These are phyloP conservation scores for Buxus sempervirens DNA, from an alignment of 164 flowering plant species.

Conservation along the genomic window DNA sequence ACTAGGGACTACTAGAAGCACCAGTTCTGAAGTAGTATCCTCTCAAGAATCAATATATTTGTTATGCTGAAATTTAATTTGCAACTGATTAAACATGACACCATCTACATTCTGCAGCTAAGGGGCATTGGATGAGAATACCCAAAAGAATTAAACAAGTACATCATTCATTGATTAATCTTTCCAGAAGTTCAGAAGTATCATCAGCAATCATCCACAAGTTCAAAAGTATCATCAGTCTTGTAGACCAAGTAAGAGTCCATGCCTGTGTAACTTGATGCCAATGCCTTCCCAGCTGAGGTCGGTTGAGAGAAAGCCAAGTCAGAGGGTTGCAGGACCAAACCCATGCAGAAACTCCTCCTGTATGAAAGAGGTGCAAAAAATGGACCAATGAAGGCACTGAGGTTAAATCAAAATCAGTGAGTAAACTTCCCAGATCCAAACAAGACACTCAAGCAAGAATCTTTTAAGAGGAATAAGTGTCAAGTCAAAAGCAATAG, in stretches of 20 bases:
- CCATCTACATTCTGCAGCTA: background rate
- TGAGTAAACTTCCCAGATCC: background rate
- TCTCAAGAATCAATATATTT: too few relatives aligned
- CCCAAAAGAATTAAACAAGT: background rate
- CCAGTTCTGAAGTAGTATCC: too few relatives aligned
- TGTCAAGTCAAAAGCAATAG: too few relatives aligned
- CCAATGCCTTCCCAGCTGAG: slow-evolving; percentile 64
- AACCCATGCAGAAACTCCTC: slow-evolving; percentile 54
- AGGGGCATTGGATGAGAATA: background rate
- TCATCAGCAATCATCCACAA: too few relatives aligned
- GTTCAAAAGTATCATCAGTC: slow-evolving; percentile 17
- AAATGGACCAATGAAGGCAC: background rate
- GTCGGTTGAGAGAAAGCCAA: slow-evolving; percentile 83
- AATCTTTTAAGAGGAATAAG: too few relatives aligned
- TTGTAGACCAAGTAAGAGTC: slow-evolving; percentile 60
- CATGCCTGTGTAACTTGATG: slow-evolving; percentile 45
- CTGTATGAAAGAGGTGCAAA: slow-evolving; percentile 35
- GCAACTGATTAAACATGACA: too few relatives aligned
- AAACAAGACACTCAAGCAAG: too few relatives aligned
- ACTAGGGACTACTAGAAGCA: too few relatives aligned
- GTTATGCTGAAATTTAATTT: too few relatives aligned
- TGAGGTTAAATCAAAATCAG: background rate
- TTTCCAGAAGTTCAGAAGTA: slow-evolving; percentile 8
- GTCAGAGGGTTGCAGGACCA: slow-evolving; percentile 44
- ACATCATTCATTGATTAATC: background rate